phyloP scores from a whole-genome alignment of 208 protist genomes.

The Spongospora subterranea region DNA sequence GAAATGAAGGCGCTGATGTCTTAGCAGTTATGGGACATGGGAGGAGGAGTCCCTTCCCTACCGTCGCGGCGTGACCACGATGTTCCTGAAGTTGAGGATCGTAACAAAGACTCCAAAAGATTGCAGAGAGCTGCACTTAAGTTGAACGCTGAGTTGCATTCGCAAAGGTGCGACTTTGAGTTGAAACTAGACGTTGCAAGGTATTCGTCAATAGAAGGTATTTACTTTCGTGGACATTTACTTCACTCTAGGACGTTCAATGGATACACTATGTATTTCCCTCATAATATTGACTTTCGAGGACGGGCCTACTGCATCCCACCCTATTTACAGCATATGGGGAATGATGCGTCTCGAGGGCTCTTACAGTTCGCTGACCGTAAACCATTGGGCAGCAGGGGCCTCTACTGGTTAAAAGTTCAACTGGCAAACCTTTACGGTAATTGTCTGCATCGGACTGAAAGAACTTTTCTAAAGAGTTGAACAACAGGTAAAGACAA shows the following conservation, averaged over 20 bases:
- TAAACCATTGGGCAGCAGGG: conserved; percentile 87
- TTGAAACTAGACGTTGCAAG: conserved; percentile 67
- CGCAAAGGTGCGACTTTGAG: conserved; percentile 66
- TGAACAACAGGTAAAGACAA: conserved; percentile 52
- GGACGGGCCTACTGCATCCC: conserved; percentile 97
- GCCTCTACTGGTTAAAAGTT: conserved; percentile 95
- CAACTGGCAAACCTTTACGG: conserved; percentile 97
- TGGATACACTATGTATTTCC: conserved; percentile 88
- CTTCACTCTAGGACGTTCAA: conserved; percentile 67
- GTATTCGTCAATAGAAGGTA: not conserved
- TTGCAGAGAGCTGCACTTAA: not conserved
- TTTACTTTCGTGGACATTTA: not conserved
- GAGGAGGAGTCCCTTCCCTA: not conserved
- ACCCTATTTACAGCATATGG: conserved; percentile 94
- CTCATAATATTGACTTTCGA: conserved; percentile 97
- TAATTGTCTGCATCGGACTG: conserved; percentile 57
- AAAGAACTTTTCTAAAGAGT: not conserved
- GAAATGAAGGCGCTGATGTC: conserved; percentile 64
- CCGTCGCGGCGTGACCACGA: not conserved
- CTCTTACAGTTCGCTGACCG: conserved; percentile 90
- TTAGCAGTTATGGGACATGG: not conserved
- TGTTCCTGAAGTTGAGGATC: not conserved
- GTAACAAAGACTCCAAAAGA: not conserved
- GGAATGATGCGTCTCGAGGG: conserved; percentile 84
- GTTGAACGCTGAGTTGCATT: conserved; percentile 72